phyloP scores from a whole-genome alignment of 1,284 basidiomycete genomes.

The Pseudozyma tsukubaensis region DNA sequence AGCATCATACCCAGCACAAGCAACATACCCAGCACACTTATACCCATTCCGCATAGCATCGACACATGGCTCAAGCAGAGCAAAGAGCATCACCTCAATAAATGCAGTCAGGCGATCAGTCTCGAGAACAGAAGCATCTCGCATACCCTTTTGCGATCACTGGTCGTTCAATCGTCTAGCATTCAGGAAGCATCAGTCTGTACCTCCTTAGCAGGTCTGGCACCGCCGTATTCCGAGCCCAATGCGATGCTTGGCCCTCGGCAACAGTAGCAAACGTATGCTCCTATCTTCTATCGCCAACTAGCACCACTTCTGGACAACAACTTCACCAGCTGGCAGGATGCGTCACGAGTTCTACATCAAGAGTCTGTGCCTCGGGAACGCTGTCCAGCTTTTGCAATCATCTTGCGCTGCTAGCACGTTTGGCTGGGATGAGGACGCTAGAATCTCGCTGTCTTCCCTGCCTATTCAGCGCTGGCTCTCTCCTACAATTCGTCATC shows the following conservation, averaged over 20 bases:
- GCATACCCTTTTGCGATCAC: no score
- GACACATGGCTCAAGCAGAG: no score
- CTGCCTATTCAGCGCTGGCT: slow-evolving; percentile 34
- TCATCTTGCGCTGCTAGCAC: slow-evolving; percentile 1
- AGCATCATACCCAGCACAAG: neutral
- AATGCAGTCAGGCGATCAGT: no score
- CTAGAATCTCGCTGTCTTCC: slow-evolving; percentile 22
- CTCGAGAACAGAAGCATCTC: no score
- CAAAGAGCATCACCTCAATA: no score
- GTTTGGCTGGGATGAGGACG: slow-evolving; percentile 54
- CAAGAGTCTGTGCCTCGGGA: slow-evolving; percentile 56
- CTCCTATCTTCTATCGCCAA: neutral
- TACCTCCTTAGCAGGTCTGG: no score
- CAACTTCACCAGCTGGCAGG: slow-evolving; percentile 27
- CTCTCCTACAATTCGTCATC: slow-evolving; percentile 8
- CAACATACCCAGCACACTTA: no score
- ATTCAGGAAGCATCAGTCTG: no score
- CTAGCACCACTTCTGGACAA: neutral
- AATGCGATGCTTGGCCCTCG: no score
- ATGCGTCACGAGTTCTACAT: slow-evolving; percentile 32
- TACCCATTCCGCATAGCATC: no score
- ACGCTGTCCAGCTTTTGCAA: slow-evolving; percentile 9
- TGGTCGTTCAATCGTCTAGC: no score
- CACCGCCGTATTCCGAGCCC: no score
- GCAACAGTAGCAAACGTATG: neutral